phyloP scores from a whole-genome alignment of 805 yeast genomes.

The Yarrowia hollandica region DNA sequence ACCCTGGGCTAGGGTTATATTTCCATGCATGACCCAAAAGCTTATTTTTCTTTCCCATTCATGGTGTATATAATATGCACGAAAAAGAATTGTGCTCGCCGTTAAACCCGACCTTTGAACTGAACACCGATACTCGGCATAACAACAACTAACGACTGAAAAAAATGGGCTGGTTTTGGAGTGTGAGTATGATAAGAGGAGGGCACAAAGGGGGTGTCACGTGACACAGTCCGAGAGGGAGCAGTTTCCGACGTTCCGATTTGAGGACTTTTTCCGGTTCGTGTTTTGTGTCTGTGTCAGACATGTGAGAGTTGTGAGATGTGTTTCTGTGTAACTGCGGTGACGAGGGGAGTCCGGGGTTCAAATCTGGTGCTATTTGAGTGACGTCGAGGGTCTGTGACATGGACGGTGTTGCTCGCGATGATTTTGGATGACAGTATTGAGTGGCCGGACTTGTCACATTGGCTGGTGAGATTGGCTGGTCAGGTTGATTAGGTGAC shows the following conservation, averaged over 20 bases:
- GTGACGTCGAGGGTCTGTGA: too few relatives aligned
- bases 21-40: slow-evolving; percentile 5
- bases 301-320: too few relatives aligned
- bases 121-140: too few relatives aligned
- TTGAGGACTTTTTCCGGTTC: background rate
- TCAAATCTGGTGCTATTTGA: too few relatives aligned
- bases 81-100: slow-evolving; percentile 2
- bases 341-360: background rate
- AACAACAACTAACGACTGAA: background rate
- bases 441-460: too few relatives aligned
- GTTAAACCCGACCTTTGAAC: background rate
- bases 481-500: too few relatives aligned
- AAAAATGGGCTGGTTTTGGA: slow-evolving; percentile 29
- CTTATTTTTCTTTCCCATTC: too few relatives aligned
- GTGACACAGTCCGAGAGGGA: background rate
- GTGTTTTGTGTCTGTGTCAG: too few relatives aligned
- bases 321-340: too few relatives aligned
- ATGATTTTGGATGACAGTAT: too few relatives aligned
- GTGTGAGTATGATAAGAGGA: slow-evolving; percentile 1
- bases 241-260: background rate
- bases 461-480: too few relatives aligned
- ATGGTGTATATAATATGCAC: slow-evolving; percentile 17
- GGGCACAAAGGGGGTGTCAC: background rate
- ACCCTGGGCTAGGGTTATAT: background rate
- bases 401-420: too few relatives aligned